Base-by-base conservation (phyloP, 2,329 filamentous ascomycete genomes). In the Eurotiales sp. region DNA sequence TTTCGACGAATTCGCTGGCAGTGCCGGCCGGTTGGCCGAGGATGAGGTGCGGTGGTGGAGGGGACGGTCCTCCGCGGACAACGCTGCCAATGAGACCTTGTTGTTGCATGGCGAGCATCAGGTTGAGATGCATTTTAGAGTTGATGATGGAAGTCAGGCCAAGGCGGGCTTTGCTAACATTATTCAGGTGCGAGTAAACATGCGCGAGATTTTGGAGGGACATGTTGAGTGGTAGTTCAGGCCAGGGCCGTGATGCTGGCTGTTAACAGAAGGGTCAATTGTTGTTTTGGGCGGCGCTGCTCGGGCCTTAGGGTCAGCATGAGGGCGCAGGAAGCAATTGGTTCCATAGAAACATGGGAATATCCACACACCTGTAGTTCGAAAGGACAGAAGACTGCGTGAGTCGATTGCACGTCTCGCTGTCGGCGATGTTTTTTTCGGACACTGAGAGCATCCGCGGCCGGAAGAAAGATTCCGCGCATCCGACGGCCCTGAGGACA, bases 151-250 rank as follows among this genome's bases (percentile, higher is more conserved):
- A 95, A 27, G 91, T 96, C 46, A 95, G 77, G 59, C 86, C 88
- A 0, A 96, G 83, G 1, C 86, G 84, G n/a, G 88, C 89, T 63
- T 84, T 84, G 51, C 87, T 87, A 59, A 88, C 88, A 77, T 96
- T 96, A 70, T 93, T 88, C 52, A 96, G 79, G 75, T 96, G 90
- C 59, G 90, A 90, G 79, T 88, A 95, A 73, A 91, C 83, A 76
- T 92, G 77, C 62, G 83, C 80, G 58, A 95, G 80, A 71, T 86
- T 83, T 66, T 81, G 77, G 72, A 96, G 80, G 62, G 85, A 88
- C 85, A 89, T 88, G 43, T 62, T 73, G 59, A 42, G 52, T 51
- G 17, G 41, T 50, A 47, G 46, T 47, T 41, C 23, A 36, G 47
- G 47, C 47, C 39, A 14, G 4, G 25, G 46, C 29, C 46, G 34